Evolutionary conservation across 2,329 filamentous ascomycete species (phyloP).

Genomic region (Aspergillus oerlinghausenensis): DNA sequence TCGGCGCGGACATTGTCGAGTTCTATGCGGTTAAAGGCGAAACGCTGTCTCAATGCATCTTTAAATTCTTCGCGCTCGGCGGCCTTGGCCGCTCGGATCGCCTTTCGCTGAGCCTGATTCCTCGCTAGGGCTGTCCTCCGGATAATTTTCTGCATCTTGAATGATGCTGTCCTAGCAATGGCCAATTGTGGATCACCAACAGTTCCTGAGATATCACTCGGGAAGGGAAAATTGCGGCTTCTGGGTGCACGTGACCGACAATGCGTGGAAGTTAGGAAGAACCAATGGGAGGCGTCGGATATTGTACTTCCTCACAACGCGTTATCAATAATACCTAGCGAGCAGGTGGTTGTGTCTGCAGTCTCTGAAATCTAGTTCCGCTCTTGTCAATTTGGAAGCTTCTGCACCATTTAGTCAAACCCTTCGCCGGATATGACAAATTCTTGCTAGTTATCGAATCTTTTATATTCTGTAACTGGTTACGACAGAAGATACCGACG

Average conservation of each 20-base stretch:
- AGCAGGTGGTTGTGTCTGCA: not conserved
- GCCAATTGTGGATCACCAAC: constrained; percentile 12
- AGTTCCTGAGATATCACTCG: constrained; percentile 4
- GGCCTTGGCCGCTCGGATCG: constrained; percentile 41
- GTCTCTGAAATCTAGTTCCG: not conserved
- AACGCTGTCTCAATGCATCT: constrained; percentile 24
- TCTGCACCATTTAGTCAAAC: not conserved
- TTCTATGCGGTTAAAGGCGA: constrained; percentile 28
- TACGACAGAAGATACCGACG: not conserved
- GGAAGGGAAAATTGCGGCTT: constrained; percentile 21
- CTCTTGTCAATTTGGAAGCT: not conserved
- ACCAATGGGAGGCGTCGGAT: not conserved
- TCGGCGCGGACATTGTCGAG: constrained; percentile 44
- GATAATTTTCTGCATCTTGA: constrained; percentile 66
- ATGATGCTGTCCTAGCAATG: constrained; percentile 27
- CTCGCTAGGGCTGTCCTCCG: constrained; percentile 63
- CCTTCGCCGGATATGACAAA: not conserved
- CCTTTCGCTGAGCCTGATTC: constrained; percentile 52
- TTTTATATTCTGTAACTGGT: not conserved
- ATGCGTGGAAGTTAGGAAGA: not conserved
- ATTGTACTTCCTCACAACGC: not conserved
- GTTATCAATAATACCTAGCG: not conserved
- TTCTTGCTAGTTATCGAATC: not conserved
- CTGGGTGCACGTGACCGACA: constrained; percentile 12
- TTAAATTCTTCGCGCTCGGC: constrained; percentile 36